Base-by-base conservation (phyloP, 2,329 filamentous ascomycete genomes). In the Diaporthe eres region DNA sequence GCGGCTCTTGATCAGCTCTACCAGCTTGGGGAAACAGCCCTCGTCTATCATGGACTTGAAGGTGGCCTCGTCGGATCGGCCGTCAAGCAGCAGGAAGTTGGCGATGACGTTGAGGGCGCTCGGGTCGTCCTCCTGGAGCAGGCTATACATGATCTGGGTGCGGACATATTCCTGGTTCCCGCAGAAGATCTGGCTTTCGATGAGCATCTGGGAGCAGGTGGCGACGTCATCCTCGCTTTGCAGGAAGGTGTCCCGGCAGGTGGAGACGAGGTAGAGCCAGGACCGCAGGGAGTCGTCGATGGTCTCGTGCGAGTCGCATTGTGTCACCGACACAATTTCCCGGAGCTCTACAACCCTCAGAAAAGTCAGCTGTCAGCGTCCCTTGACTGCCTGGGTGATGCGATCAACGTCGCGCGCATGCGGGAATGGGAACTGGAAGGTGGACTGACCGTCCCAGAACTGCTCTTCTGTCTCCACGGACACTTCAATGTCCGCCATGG, bases 41-140 rank as follows among this genome's bases (percentile, higher is more conserved):
- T 98, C 95, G 31, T 91, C 88, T 79, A 97, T 94, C 95, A 99
- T 97, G 86, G 94, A 91, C 79, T 94, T 92, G 82, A 98, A 98
- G 1, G 93, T 93, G 37, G 87, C 85, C 81, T 98, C 95, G 83
- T 96, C 91, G 58, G 90, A 87, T 76, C 93, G 93, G 58, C 96
- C 97, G 83, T 98, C 96, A 80, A 96, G 93, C 31, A 98, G 90
- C 47, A 99, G 89, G 80, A 98, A 93, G 77, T 93, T 95, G 34
- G 93, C 91, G 76, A 98, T 94, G 76, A 95, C 89, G 83, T 98
- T 94, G 63, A 99, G 88, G n/a, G 92, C 91, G 47, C 91, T 90
- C 25, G 91, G 85, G 79, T 98, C 94, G 81, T 98, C 96, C 85
- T 98, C 97, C 89, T 98, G 89, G 79, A 98, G 86, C 71, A 99